Percentiles rank a stretch among this genome's conserved stretches.
phyloP scores from a whole-genome alignment of 805 yeast genomes.

The Candida verbasci region DNA sequence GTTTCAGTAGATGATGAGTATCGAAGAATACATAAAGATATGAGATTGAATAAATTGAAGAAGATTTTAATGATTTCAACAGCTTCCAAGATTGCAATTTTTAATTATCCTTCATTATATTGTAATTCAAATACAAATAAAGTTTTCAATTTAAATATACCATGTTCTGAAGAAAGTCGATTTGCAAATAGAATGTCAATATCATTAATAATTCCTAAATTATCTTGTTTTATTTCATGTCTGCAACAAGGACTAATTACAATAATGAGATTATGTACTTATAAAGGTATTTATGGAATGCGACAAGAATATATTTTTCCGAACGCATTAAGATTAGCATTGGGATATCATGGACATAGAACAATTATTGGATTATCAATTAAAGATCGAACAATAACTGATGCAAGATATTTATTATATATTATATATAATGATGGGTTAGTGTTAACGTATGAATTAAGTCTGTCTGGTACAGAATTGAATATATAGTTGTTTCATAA shows the following conservation, averaged over 20 bases:
- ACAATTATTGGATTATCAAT: constrained; percentile 30
- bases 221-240: constrained; percentile 30
- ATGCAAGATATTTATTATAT: constrained; percentile 27
- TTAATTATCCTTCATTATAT: constrained; percentile 40
- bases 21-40: constrained; percentile 25
- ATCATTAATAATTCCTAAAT: constrained; percentile 29
- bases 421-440: constrained; percentile 33
- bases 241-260: constrained; percentile 36
- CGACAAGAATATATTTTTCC: constrained; percentile 42
- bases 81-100: constrained; percentile 38
- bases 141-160: constrained; percentile 33
- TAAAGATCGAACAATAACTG: constrained; percentile 18
- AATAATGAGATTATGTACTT: constrained; percentile 32
- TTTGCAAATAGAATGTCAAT: constrained; percentile 34
- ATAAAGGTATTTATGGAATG: constrained; percentile 37
- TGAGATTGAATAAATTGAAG: constrained; percentile 2
- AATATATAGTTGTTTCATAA: no score
- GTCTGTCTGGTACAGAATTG: no score
- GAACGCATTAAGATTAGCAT: constrained; percentile 22
- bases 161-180: constrained; percentile 31
- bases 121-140: constrained; percentile 45
- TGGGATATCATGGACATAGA: constrained; percentile 25
- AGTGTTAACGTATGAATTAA: constrained; percentile 20
- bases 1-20: constrained; percentile 31
- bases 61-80: constrained; percentile 34